Base-by-base conservation (phyloP, 2,329 filamentous ascomycete genomes). In the Exophiala alcalophila region DNA sequence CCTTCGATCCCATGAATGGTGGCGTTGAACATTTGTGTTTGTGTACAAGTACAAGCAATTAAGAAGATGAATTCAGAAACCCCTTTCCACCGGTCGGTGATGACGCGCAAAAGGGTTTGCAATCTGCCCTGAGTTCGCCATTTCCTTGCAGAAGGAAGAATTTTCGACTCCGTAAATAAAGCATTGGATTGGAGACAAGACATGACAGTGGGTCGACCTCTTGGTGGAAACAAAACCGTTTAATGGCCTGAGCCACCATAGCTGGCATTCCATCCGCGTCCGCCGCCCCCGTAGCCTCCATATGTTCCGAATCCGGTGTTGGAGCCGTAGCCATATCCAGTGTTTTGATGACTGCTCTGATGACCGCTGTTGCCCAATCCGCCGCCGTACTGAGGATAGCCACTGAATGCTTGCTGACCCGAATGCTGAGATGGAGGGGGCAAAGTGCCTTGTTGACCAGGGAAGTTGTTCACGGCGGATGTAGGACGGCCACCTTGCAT, bases 401-500 rank as follows among this genome's bases (percentile, higher is more conserved):
- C 52, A 26, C 44, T 50, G 40, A 57, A 58, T 8, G 42, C 54
- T 36, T 57, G 54, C 44, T 72, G 70, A 20, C 60, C 63, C 33
- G 65, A 56, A 27, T 69, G 63, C 39, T 57, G 37, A 25, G 49
- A 49, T 30, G 52, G 47, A 18, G 49, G 52, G 32, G 51, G 49
- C 40, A 57, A 44, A n/a, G 47, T 46, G 34, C 41, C 40, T 43
- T 54, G 53, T 24, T 78, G 76, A 40, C 61, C 62, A 26, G 69
- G 72, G 16, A 68, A 70, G 56, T 69, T 80, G 64, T 80, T 81
- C 20, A 77, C 74, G 5, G 78, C 78, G 25, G 79, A 82, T 28
- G 76, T 77, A 26, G 80, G 79, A 49, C 80, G 77, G 30, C 76
- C 76, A 59, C 81, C 78, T 32, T 76, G 76, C 26, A 82, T 68